Percentiles rank a stretch among this genome's conserved stretches.
phyloP scores from a whole-genome alignment of 2,329 filamentous ascomycete species.

The Alternaria ethzedia region DNA sequence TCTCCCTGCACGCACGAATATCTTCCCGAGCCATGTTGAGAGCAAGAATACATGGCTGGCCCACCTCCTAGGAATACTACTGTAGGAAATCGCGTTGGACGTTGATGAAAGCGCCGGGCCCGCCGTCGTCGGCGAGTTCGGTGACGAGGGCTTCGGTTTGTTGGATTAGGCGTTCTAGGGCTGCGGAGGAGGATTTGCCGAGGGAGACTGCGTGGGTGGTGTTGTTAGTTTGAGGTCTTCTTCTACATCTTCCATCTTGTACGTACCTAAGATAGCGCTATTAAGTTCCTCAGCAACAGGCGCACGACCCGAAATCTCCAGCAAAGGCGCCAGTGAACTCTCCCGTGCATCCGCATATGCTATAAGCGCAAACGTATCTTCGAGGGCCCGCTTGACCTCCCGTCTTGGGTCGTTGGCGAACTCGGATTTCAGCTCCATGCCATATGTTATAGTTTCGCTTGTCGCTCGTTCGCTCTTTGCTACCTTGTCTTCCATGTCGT shows the following conservation, averaged over 20 bases:
- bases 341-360: conserved; percentile 83
- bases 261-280: conserved; percentile 81
- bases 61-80: conserved; percentile 15
- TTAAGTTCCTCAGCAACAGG: conserved; percentile 92
- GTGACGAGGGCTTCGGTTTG: conserved; percentile 88
- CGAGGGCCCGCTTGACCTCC: conserved; percentile 74
- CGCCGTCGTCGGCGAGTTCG: conserved; percentile 78
- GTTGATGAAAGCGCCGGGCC: conserved; percentile 83
- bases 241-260: neutral
- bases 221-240: neutral
- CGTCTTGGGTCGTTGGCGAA: conserved; percentile 74
- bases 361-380: conserved; percentile 86
- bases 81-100: conserved; percentile 52
- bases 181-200: conserved; percentile 86
- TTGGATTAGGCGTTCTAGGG: conserved; percentile 82
- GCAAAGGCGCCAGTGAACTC: conserved; percentile 76
- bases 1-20: neutral
- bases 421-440: conserved; percentile 76
- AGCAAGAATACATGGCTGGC: neutral
- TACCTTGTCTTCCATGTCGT: conserved; percentile 39
- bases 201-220: conserved; percentile 70
- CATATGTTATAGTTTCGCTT: conserved; percentile 76
- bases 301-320: conserved; percentile 76
- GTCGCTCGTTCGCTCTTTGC: conserved; percentile 59
- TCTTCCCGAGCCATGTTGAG: neutral